Evolutionary conservation across 345 rosid species (phyloP), one percentile per base, ranked within the genome.

Genomic region (Brassica napus): DNA sequence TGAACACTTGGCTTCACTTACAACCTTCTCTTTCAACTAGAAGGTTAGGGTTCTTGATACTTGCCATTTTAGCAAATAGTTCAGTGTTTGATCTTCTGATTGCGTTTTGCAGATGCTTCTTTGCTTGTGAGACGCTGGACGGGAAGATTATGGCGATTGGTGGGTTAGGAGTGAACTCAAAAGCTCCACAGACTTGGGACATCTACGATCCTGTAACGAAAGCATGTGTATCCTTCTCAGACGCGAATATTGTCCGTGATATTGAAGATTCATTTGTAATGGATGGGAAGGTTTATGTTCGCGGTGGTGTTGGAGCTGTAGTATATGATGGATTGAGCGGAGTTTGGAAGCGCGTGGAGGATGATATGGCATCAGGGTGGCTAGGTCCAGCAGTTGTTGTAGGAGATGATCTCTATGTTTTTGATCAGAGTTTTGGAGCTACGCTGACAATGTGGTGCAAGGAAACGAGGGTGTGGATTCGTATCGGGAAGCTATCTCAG

Each of bases 361-460:
- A 82, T 60, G 86, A 84, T 70, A 77, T 93, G 68, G 89, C 87
- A 1, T 86, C 87, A 12, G 98, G 98, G 65, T 93, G 94, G 97
- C 82, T 59, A 26, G 98, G 97, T 78, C 94, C 94, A 8, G 94
- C 97, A 6, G 92, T 89, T 32, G 88, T 86, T 28, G 87, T 87
- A 18, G 90, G 84, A 52, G 92, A 76, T 14, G 81, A 81, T 21
- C 92, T 93, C 15, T 93, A 88, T 65, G 93, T 93, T 59, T 75
- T 93, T 83, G 94, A 91, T 82, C 88, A 87, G 77, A 88, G 89
- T 82, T 88, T 84, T 16, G 98, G 98, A 68, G 85, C 91, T 4
- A 88, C 82, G 86, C 77, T 93, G 75, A 86, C 87, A 82, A 86
- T 80, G 87, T 93, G 97, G 97, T 74, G 42, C 75, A 88, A 87